Evolutionary conservation across 495 filamentous ascomycete species (phyloP), one percentile per base, ranked within the genome.

Genomic region (Trichoderma virens): DNA sequence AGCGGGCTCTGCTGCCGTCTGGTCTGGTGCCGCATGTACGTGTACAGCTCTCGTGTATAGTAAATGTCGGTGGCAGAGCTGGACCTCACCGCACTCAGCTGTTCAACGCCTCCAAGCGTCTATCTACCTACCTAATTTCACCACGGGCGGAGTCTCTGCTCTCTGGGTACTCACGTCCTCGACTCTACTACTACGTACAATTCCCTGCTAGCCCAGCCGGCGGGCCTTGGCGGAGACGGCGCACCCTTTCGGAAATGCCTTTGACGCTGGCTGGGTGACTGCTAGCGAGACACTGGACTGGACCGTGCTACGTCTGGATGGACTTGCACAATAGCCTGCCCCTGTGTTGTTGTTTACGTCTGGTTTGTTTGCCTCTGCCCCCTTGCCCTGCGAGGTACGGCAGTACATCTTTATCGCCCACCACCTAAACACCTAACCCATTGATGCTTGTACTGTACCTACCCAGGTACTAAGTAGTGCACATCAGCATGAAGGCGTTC

Each of bases 51-150:
- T 7, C 20, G 20, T 47, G 25, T 25, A 28, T n/a, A 20, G 25
- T 28, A 56, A 56, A 56, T 56, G 51, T 56, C 51, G 51, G 51
- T 56, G 51, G 51, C 51, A n/a, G 51, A 23, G n/a, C 20, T 20
- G 20, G 43, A 20, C 20, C 43, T 47, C 43, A 47, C 51, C 51
- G 51, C 51, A 56, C n/a, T 47, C 43, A n/a, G 20, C 43, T 20
- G 9, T 20, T 9, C 43, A 20, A 20, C 43, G 16, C 7, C 7
- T 18, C 43, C 16, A 56, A n/a, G n/a, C n/a, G n/a, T n/a, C n/a
- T n/a, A n/a, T n/a, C n/a, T n/a, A n/a, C n/a, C n/a, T n/a, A n/a
- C n/a, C n/a, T n/a, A n/a, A n/a, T n/a, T n/a, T n/a, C n/a, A n/a
- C n/a, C n/a, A n/a, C n/a, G n/a, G n/a, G n/a, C n/a, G n/a, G n/a